Percentiles rank a stretch among this genome's conserved stretches.
Conservation (phyloP, 495 filamentous ascomycete species). For the Astrocystis sublimbata region DNA sequence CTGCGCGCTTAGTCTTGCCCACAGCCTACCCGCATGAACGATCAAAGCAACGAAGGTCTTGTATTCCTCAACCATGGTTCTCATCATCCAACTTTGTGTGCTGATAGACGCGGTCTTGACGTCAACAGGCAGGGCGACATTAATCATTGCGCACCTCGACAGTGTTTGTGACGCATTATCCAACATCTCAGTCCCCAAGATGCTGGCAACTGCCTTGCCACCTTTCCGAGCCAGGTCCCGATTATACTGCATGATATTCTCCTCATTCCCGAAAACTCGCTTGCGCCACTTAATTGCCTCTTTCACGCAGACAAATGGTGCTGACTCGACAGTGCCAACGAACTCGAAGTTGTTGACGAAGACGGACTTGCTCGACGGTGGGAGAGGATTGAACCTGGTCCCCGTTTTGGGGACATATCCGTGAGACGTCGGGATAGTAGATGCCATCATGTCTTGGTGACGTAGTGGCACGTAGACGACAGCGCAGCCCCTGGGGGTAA, state of each 20-base stretch:
- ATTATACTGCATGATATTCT: conserved; percentile 61
- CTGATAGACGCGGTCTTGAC: conserved; percentile 33
- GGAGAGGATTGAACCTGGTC: conserved; percentile 51
- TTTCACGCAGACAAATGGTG: conserved; percentile 68
- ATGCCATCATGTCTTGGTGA: conserved; percentile 70
- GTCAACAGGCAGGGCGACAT: conserved; percentile 70
- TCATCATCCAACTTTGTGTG: conserved; percentile 59
- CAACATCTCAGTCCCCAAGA: conserved; percentile 70
- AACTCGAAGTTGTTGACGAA: conserved; percentile 79
- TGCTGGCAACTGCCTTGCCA: conserved; percentile 57
- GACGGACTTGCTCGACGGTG: conserved; percentile 43
- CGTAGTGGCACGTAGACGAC: conserved; percentile 70
- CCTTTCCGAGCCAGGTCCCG: conserved; percentile 58
- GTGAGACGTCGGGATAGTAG: conserved; percentile 67
- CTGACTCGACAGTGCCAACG: conserved; percentile 71
- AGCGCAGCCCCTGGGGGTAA: conserved; percentile 71
- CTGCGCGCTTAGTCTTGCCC: conserved; percentile 76
- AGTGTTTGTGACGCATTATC: conserved; percentile 54
- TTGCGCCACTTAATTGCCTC: conserved; percentile 68
- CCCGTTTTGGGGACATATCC: conserved; percentile 47
- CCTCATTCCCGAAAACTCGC: conserved; percentile 73
- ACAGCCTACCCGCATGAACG: conserved; percentile 59
- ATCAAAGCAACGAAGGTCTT: conserved; percentile 70
- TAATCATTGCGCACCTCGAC: conserved; percentile 58
- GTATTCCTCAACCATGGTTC: conserved; percentile 56